These are phyloP conservation scores for Elsinoe perseae DNA, from an alignment of 2,329 filamentous ascomycete genomes.

Conservation along the genomic window DNA sequence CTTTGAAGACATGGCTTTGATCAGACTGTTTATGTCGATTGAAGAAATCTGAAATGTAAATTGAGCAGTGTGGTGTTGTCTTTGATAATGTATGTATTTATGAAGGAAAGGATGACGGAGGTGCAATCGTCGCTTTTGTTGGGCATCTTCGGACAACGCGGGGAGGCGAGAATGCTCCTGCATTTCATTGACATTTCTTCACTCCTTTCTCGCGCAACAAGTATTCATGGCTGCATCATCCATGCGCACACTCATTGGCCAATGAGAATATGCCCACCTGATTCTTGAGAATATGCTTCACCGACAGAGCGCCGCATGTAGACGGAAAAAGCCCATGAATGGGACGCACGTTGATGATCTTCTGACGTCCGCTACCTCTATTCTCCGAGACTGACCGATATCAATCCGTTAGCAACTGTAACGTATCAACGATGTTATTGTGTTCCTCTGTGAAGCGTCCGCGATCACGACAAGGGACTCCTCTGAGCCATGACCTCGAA, in stretches of 20 bases:
- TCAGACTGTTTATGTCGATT: background rate
- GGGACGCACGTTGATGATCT: background rate
- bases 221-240: too few species aligned
- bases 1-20: background rate
- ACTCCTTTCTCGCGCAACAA: background rate
- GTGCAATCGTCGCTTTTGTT: background rate
- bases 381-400: too few species aligned
- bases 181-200: background rate
- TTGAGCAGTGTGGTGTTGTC: background rate
- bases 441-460: too few species aligned
- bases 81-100: background rate
- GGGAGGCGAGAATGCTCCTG: background rate
- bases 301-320: background rate
- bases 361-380: too few species aligned
- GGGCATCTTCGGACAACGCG: background rate
- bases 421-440: too few species aligned
- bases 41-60: background rate
- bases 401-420: too few species aligned
- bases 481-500: too few species aligned
- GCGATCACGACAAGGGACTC: too few species aligned
- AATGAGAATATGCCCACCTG: background rate
- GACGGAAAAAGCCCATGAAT: background rate
- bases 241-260: background rate
- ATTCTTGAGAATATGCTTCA: background rate
- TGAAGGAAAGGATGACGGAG: background rate